A percentile compares a stretch with the other conserved stretches of the same genome.
Conservation (phyloP, 2,329 filamentous ascomycete genomes). For the Phyllosticta capitalensis region DNA sequence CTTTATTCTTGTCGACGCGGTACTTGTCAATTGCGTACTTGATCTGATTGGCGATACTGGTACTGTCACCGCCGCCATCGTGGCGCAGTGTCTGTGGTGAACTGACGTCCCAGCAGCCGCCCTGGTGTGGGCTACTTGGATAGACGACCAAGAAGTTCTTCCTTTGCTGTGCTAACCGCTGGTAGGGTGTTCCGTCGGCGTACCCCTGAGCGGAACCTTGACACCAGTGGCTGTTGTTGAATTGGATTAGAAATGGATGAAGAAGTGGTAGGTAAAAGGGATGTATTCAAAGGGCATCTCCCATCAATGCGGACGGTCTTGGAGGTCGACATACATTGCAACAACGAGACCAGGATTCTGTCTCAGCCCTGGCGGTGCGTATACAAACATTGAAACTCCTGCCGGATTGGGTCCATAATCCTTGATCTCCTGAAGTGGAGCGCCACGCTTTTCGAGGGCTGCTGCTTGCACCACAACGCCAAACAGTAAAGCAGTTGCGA, state of each 20-base stretch:
- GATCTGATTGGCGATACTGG: slow-evolving; percentile 51
- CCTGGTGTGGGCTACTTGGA: slow-evolving; percentile 43
- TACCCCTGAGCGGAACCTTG: slow-evolving; percentile 43
- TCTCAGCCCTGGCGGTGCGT: slow-evolving; percentile 37
- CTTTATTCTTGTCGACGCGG: slow-evolving; percentile 39
- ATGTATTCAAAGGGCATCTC: neutral
- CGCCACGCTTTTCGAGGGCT: neutral
- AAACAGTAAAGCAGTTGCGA: neutral
- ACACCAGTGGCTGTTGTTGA: slow-evolving; percentile 43
- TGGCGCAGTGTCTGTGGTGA: slow-evolving; percentile 45
- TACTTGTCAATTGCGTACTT: slow-evolving; percentile 45
- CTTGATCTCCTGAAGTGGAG: slow-evolving; percentile 28
- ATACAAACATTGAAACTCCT: slow-evolving; percentile 44
- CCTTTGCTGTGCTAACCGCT: slow-evolving; percentile 42
- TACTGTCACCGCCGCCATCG: slow-evolving; percentile 48
- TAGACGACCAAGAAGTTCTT: slow-evolving; percentile 51
- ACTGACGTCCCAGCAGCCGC: slow-evolving; percentile 51
- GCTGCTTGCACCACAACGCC: neutral
- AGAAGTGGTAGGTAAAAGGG: too few relatives aligned
- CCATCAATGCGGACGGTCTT: neutral
- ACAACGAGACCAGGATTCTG: slow-evolving; percentile 44
- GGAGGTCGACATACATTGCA: slow-evolving; percentile 23
- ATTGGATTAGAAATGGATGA: too few relatives aligned
- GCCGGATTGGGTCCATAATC: slow-evolving; percentile 39
- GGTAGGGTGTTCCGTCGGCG: slow-evolving; percentile 44